Evolutionary conservation across 331 rosid genomes (phyloP).

Genomic region (Acacia pycnantha): DNA sequence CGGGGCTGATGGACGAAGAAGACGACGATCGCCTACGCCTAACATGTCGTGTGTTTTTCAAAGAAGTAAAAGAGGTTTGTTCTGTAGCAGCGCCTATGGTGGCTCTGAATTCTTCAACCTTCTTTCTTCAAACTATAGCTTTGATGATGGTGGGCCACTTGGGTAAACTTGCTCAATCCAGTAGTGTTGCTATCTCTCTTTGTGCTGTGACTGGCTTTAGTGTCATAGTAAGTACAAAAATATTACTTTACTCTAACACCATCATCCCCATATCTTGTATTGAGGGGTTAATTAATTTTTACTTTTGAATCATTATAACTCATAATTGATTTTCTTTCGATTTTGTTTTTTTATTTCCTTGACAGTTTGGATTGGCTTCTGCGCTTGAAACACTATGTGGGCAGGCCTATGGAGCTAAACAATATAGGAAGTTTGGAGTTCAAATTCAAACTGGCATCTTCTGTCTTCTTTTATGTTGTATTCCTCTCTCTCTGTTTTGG

Average conservation of each 20-base stretch:
- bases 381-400: neutral
- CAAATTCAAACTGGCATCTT: neutral
- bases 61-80: neutral
- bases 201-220: neutral
- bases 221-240: neutral
- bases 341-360: neutral
- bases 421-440: neutral
- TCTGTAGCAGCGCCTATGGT: neutral
- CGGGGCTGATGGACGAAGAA: neutral
- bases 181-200: neutral
- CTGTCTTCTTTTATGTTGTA: conserved; percentile 15
- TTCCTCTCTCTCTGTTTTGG: conserved; percentile 56
- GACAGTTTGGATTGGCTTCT: neutral
- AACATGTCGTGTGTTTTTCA: neutral
- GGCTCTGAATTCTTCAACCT: neutral
- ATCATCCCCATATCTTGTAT: neutral
- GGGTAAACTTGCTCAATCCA: neutral
- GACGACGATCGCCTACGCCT: neutral
- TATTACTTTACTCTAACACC: neutral
- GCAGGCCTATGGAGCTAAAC: neutral
- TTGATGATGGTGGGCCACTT: neutral
- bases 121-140: neutral
- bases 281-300: neutral
- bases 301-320: neutral
- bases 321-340: neutral